Percentiles rank a stretch among this genome's conserved stretches.
These are phyloP conservation scores for Boletus sp. DNA, from an alignment of 768 basidiomycete genomes.

Conservation along the genomic window DNA sequence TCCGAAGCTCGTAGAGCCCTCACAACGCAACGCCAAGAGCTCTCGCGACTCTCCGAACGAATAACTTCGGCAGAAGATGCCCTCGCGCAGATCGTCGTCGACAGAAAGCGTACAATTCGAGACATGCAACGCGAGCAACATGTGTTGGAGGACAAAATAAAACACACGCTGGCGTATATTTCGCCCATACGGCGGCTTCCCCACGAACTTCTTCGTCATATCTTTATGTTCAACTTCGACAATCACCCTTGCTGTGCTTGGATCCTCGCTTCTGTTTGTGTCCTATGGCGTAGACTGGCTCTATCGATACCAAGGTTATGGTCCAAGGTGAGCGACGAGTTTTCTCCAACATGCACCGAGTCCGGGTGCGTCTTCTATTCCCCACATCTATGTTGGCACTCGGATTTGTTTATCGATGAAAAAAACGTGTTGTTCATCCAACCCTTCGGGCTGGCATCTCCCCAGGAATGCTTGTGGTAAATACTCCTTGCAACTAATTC, in stretches of 20 bases:
- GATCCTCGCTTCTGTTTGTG: conserved; percentile 68
- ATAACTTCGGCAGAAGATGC: conserved; percentile 53
- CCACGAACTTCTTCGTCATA: conserved; percentile 65
- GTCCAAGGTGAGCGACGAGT: conserved; percentile 60
- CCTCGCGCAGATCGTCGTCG: conserved; percentile 56
- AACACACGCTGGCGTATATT: conserved; percentile 58
- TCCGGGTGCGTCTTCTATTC: conserved; percentile 3
- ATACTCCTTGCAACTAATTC: neutral
- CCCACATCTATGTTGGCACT: conserved; percentile 15
- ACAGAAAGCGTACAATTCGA: conserved; percentile 51
- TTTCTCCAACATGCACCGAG: neutral
- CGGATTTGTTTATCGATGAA: conserved; percentile 13
- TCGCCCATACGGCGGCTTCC: conserved; percentile 72
- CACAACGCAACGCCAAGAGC: conserved; percentile 22
- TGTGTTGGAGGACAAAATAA: conserved; percentile 46
- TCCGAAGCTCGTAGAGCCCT: conserved; percentile 51
- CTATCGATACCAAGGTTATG: conserved; percentile 67
- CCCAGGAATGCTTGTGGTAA: neutral
- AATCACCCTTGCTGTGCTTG: conserved; percentile 72
- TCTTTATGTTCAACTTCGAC: conserved; percentile 69
- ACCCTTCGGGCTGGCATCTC: neutral
- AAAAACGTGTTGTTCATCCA: conserved; percentile 9
- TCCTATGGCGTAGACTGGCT: conserved; percentile 61
- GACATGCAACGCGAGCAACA: conserved; percentile 50
- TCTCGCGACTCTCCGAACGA: conserved; percentile 37